Evolutionary conservation across 73 alveolate genomes (phyloP).

Genomic region (Paramecium primaurelia): DNA sequence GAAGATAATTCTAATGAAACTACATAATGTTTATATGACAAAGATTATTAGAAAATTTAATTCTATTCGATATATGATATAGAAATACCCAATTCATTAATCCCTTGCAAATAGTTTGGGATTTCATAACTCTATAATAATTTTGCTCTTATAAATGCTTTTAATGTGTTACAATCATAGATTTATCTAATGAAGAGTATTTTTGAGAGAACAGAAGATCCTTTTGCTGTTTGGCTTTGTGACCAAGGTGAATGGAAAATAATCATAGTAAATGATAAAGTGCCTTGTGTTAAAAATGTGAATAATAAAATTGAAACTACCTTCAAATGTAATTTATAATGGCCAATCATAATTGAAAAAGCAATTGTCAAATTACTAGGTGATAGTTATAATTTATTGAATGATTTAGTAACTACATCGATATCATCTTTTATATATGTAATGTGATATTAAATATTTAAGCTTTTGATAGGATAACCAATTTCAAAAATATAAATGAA

Average conservation of each 20-base stretch:
- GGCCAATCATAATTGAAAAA: not conserved
- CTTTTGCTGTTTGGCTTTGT: slow-evolving; percentile 13
- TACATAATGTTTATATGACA: not conserved
- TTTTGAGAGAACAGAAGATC: not conserved
- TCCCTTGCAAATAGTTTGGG: not conserved
- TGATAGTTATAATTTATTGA: not conserved
- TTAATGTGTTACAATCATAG: not conserved
- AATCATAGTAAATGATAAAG: not conserved
- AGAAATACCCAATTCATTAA: not conserved
- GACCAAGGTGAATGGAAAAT: slow-evolving; percentile 12
- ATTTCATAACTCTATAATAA: not conserved
- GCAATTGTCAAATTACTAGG: not conserved
- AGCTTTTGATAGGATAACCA: not conserved
- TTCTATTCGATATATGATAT: not conserved
- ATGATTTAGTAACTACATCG: not conserved
- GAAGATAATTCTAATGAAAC: not conserved
- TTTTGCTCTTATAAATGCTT: not conserved
- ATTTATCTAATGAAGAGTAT: not conserved
- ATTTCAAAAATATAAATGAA: not conserved
- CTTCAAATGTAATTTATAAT: not conserved
- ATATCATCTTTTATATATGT: not conserved
- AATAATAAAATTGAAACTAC: not conserved
- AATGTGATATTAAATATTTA: not conserved
- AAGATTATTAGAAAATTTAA: not conserved
- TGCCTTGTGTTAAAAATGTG: not conserved